Evolutionary conservation across 108 stramenopile species (phyloP).

Genomic region (Mediolabrus comicus): DNA sequence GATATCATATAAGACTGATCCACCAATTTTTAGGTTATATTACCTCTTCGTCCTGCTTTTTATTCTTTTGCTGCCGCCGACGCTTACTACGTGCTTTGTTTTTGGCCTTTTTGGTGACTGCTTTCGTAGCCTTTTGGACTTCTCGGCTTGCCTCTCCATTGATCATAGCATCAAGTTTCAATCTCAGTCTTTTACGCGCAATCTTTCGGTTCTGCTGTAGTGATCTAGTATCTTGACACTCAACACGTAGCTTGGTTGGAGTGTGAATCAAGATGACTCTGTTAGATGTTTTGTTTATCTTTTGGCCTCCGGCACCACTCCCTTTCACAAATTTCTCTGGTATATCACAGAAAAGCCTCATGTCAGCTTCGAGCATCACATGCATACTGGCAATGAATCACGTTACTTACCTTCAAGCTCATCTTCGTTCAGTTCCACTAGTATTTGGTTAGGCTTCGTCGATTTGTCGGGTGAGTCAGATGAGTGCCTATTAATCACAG

Average conservation of each 20-base stretch:
- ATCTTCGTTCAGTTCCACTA: conserved; percentile 43
- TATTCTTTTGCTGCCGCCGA: conserved; percentile 48
- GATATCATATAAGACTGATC: no score
- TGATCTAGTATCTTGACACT: conserved; percentile 88
- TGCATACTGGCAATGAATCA: no score
- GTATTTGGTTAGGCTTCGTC: not conserved
- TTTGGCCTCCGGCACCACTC: conserved; percentile 82
- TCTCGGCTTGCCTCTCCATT: conserved; percentile 67
- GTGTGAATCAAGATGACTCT: conserved; percentile 73
- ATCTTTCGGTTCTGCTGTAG: conserved; percentile 89
- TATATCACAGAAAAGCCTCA: no score
- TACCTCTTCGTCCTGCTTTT: not conserved
- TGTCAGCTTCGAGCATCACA: conserved; percentile 56
- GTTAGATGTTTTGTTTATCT: conserved; percentile 89
- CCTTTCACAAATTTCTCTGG: conserved; percentile 90
- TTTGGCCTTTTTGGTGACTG: conserved; percentile 65
- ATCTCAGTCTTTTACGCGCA: conserved; percentile 72
- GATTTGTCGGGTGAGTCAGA: not conserved
- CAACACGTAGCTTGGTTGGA: conserved; percentile 74
- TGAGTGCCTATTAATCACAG: conserved; percentile 19
- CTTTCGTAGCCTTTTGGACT: conserved; percentile 55
- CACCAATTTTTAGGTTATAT: not conserved
- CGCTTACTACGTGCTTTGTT: conserved; percentile 65
- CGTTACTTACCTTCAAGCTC: no score
- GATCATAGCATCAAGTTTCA: conserved; percentile 80